Evolutionary conservation across 2,329 filamentous ascomycete genomes (phyloP).

Genomic region (Scytalidium sp.): DNA sequence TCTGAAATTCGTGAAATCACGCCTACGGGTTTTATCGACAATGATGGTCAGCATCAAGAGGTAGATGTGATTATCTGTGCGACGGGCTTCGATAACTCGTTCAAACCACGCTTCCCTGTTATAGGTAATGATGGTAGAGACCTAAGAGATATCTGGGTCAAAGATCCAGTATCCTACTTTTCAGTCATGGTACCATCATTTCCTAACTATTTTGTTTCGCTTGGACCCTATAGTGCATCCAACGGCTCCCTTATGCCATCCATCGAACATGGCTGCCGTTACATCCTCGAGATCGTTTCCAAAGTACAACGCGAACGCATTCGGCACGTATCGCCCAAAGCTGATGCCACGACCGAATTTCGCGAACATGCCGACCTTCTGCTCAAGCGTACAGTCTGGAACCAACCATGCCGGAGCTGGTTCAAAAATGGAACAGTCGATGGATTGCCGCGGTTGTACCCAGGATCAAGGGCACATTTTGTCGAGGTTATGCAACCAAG

Average conservation of each 20-base stretch:
- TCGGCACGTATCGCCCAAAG: too few species aligned
- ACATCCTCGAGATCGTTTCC: too few species aligned
- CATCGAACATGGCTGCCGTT: constrained; percentile 24
- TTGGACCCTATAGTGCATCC: constrained; percentile 21
- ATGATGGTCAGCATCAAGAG: constrained; percentile 20
- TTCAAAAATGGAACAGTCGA: constrained; percentile 9
- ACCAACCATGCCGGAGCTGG: constrained; percentile 14
- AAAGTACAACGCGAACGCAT: too few species aligned
- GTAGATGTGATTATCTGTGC: constrained; percentile 56
- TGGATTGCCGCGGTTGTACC: constrained; percentile 15
- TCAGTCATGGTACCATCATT: constrained; percentile 10
- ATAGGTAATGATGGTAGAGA: constrained; percentile 16
- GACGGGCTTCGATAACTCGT: constrained; percentile 48
- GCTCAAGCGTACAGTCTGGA: constrained; percentile 15
- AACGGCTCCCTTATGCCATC: constrained; percentile 24
- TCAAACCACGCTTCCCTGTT: constrained; percentile 2
- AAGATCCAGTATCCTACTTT: constrained; percentile 6
- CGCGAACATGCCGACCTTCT: constrained; percentile 43
- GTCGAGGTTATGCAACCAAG: constrained; percentile 18
- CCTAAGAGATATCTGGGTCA: neutral
- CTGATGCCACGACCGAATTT: too few species aligned
- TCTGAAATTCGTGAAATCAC: constrained; percentile 27
- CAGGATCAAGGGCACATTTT: constrained; percentile 24
- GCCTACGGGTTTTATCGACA: constrained; percentile 24
- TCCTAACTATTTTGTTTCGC: constrained; percentile 24